phyloP scores from a whole-genome alignment of 371 early-diverging fungal genomes.

The Enterospora canceri region DNA sequence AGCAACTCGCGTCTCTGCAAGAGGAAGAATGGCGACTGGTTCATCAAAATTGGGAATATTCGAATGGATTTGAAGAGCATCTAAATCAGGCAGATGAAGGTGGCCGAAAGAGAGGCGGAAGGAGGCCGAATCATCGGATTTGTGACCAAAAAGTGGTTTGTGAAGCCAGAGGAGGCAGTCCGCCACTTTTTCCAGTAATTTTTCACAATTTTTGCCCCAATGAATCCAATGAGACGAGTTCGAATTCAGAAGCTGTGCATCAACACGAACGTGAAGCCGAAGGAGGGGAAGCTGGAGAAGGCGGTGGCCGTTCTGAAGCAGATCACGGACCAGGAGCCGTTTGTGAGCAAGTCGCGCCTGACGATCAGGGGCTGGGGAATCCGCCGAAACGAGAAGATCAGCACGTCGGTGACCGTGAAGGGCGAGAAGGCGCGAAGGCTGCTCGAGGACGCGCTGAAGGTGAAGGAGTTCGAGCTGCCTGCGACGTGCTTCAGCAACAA shows the following conservation, averaged over 20 bases:
- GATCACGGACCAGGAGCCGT: constrained; percentile 94
- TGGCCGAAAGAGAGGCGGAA: not conserved
- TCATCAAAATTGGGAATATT: constrained; percentile 29
- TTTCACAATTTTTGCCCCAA: no score
- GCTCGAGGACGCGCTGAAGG: constrained; percentile 92
- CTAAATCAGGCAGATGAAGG: not conserved
- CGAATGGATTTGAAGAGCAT: not conserved
- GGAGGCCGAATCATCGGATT: constrained; percentile 8
- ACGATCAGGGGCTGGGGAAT: constrained; percentile 98
- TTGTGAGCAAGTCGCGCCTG: constrained; percentile 95
- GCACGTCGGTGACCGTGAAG: constrained; percentile 92
- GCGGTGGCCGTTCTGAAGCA: constrained; percentile 99
- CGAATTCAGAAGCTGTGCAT: constrained; percentile 96
- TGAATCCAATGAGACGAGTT: constrained; percentile 86
- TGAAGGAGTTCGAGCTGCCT: constrained; percentile 95
- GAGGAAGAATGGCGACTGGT: constrained; percentile 29
- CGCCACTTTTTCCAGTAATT: no score
- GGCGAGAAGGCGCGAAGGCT: constrained; percentile 87
- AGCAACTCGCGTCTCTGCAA: constrained; percentile 26
- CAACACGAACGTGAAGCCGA: constrained; percentile 94
- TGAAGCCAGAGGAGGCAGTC: not conserved
- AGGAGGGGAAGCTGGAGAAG: constrained; percentile 93
- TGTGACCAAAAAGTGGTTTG: constrained; percentile 14
- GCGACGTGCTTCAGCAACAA: constrained; percentile 82
- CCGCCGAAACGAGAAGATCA: constrained; percentile 99